phyloP scores from a whole-genome alignment of 371 early-diverging fungal species.

The Mucor lusitanicus region DNA sequence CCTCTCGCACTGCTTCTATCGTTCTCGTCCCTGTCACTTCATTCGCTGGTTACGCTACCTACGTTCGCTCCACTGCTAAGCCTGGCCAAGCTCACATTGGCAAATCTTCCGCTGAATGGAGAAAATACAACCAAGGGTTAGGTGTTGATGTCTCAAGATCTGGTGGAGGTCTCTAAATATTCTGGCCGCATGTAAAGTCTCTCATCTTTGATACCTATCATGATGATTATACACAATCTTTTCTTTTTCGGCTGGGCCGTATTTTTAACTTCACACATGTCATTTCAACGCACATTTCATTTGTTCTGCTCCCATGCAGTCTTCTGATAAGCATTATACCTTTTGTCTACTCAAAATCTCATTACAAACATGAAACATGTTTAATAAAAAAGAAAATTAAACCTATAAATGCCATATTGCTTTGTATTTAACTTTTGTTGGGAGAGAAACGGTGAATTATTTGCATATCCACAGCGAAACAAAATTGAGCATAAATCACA shows the following conservation, averaged over 20 bases:
- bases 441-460: neutral
- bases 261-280: neutral
- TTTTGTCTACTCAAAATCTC: neutral
- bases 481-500: neutral
- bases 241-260: neutral
- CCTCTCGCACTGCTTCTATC: constrained; percentile 39
- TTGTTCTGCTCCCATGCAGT: neutral
- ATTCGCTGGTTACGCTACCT: constrained; percentile 47
- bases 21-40: constrained; percentile 41
- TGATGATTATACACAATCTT: neutral
- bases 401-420: neutral
- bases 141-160: constrained; percentile 51
- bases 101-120: constrained; percentile 29
- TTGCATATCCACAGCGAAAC: neutral
- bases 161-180: constrained; percentile 47
- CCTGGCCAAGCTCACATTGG: constrained; percentile 35
- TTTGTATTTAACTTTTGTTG: neutral
- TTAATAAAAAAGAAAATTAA: neutral
- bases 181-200: neutral
- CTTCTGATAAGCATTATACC: neutral
- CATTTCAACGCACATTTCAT: neutral
- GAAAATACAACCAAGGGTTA: constrained; percentile 46
- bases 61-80: constrained; percentile 40
- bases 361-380: neutral
- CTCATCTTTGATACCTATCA: neutral